phyloP scores from a whole-genome alignment of 768 basidiomycete genomes.

The Strobilomyces dryophilus region DNA sequence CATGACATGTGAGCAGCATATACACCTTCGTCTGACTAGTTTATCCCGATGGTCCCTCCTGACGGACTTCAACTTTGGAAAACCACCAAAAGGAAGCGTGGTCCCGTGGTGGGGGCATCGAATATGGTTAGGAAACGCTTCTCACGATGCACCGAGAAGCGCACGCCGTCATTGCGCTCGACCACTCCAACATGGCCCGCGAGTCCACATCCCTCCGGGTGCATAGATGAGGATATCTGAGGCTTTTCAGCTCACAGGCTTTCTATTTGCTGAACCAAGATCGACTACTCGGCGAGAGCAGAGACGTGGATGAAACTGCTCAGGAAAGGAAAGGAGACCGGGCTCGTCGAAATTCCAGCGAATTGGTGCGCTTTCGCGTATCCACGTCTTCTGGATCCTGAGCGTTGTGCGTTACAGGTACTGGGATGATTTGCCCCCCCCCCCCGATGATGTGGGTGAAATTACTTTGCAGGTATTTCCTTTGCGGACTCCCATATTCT shows the following conservation, averaged over 20 bases:
- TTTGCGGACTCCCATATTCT: background rate
- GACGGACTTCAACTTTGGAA: conserved; percentile 59
- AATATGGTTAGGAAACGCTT: conserved; percentile 55
- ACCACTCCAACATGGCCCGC: conserved; percentile 57
- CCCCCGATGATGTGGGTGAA: conserved; percentile 63
- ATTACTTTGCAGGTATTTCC: background rate
- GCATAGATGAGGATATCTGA: background rate
- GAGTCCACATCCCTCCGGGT: conserved; percentile 30
- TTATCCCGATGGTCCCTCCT: too few relatives aligned
- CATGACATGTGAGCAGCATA: conserved; percentile 54
- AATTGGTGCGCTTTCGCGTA: conserved; percentile 49
- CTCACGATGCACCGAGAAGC: background rate
- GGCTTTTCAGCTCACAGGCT: conserved; percentile 46
- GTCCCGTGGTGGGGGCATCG: conserved; percentile 84
- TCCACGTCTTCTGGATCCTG: background rate
- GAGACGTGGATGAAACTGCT: conserved; percentile 75
- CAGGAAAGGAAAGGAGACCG: conserved; percentile 56
- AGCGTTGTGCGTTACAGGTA: conserved; percentile 37
- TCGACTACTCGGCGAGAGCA: conserved; percentile 57
- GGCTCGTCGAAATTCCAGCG: conserved; percentile 59
- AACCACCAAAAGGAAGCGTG: conserved; percentile 58
- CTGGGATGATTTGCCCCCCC: conserved; percentile 68
- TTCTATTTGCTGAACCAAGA: conserved; percentile 74
- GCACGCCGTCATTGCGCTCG: conserved; percentile 24
- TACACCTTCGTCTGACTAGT: background rate